Percentiles rank a stretch among this genome's conserved stretches.
Evolutionary conservation across 2,329 filamentous ascomycete species (phyloP).

Genomic region (Aspergillus puulaauensis): DNA sequence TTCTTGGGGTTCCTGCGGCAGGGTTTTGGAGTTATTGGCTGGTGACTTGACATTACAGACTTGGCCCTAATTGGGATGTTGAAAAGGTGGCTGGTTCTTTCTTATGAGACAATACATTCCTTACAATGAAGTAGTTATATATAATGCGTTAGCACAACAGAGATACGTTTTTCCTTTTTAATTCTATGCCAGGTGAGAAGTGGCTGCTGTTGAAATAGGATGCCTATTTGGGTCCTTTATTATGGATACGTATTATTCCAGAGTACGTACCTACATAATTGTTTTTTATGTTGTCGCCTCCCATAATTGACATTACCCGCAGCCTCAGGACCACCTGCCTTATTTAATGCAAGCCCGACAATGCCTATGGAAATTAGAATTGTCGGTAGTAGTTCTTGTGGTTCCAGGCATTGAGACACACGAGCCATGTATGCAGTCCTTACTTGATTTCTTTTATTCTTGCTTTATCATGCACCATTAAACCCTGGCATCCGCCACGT

Average conservation of each 20-base stretch:
- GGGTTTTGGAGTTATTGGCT: too few species aligned
- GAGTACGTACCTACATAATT: not conserved
- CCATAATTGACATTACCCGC: not conserved
- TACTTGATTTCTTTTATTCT: conserved; percentile 6
- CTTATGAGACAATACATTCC: too few species aligned
- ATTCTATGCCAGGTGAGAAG: too few species aligned
- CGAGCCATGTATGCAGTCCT: not conserved
- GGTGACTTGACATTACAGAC: too few species aligned
- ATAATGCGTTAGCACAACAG: too few species aligned
- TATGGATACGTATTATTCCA: not conserved
- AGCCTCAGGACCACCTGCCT: not conserved
- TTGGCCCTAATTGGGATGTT: too few species aligned
- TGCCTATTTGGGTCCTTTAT: too few species aligned
- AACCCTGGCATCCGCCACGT: conserved; percentile 2
- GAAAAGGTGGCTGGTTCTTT: too few species aligned
- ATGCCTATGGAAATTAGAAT: not conserved
- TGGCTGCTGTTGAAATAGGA: too few species aligned
- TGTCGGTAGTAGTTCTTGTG: not conserved
- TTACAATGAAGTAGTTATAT: too few species aligned
- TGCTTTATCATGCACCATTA: conserved; percentile 12
- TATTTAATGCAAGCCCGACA: not conserved
- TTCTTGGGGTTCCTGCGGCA: too few species aligned
- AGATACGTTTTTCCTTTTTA: too few species aligned
- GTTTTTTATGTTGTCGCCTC: not conserved
- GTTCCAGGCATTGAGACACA: not conserved